Conservation (phyloP, 768 basidiomycete genomes). For the Kwoniella dejecticola region DNA sequence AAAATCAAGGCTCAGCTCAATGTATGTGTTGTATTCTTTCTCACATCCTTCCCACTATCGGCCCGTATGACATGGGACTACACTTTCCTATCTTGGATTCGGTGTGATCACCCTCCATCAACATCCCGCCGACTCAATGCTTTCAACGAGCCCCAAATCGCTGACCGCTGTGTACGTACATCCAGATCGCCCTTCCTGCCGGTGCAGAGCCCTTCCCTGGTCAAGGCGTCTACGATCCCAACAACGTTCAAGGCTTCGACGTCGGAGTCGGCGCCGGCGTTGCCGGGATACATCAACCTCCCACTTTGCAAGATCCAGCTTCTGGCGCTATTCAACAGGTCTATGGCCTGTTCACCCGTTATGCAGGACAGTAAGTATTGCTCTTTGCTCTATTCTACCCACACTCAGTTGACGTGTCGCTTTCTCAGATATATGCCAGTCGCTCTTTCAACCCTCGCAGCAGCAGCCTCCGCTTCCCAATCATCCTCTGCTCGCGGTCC, state of each 20-base stretch:
- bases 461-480: slow-evolving; percentile 21
- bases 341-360: slow-evolving; percentile 40
- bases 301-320: slow-evolving; percentile 53
- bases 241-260: slow-evolving; percentile 15
- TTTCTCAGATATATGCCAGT: slow-evolving; percentile 45
- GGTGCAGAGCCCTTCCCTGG: slow-evolving; percentile 3
- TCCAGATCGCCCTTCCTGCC: slow-evolving; percentile 25
- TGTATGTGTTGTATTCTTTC: slow-evolving; percentile 34
- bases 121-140: no score
- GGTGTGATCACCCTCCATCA: no score
- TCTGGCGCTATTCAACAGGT: slow-evolving; percentile 46
- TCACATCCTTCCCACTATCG: not conserved
- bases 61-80: not conserved
- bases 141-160: no score
- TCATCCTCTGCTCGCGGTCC: not conserved
- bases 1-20: slow-evolving; percentile 49
- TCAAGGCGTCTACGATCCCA: slow-evolving; percentile 1
- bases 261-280: no score
- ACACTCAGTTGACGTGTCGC: no score
- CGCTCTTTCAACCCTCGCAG: slow-evolving; percentile 36
- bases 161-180: no score
- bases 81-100: no score
- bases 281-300: slow-evolving; percentile 40
- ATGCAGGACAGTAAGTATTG: slow-evolving; percentile 47
- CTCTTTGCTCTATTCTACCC: no score